Evolutionary conservation across 768 basidiomycete species (phyloP).

Genomic region (Boletus reticulatus): DNA sequence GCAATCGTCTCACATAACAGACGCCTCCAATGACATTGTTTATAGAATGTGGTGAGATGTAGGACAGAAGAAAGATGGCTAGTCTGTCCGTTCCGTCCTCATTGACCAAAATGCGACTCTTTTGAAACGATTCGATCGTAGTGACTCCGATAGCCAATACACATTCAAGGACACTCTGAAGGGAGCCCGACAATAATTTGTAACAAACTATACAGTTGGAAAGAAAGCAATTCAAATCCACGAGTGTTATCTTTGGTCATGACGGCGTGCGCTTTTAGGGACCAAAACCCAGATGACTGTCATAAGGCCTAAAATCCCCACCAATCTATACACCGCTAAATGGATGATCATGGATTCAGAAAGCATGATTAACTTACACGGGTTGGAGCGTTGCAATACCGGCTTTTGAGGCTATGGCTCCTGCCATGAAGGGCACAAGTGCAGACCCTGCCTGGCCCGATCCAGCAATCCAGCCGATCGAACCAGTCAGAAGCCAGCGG

Average conservation of each 20-base stretch:
- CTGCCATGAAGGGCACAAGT: slow-evolving; percentile 50
- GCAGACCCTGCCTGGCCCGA: slow-evolving; percentile 39
- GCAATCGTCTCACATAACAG: slow-evolving; percentile 13
- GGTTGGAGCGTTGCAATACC: no score
- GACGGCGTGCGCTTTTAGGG: slow-evolving; percentile 20
- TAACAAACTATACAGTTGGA: neutral
- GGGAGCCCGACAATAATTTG: neutral
- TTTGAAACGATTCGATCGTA: neutral
- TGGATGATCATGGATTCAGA: no score
- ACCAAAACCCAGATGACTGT: slow-evolving; percentile 39
- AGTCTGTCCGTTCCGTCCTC: neutral
- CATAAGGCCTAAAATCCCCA: slow-evolving; percentile 41
- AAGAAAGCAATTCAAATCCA: neutral
- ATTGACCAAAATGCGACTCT: neutral
- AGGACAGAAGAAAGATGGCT: slow-evolving; percentile 10
- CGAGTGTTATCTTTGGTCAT: slow-evolving; percentile 2
- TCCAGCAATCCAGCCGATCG: slow-evolving; percentile 52
- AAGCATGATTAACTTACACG: no score
- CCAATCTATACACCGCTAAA: slow-evolving; percentile 9
- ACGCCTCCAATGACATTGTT: neutral
- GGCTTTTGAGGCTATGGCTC: slow-evolving; percentile 15
- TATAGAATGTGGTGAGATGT: slow-evolving; percentile 62
- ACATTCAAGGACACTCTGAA: neutral
- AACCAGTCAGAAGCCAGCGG: slow-evolving; percentile 33
- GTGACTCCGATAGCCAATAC: neutral